phyloP scores from a whole-genome alignment of 805 yeast species.

The Yarrowia deformans region DNA sequence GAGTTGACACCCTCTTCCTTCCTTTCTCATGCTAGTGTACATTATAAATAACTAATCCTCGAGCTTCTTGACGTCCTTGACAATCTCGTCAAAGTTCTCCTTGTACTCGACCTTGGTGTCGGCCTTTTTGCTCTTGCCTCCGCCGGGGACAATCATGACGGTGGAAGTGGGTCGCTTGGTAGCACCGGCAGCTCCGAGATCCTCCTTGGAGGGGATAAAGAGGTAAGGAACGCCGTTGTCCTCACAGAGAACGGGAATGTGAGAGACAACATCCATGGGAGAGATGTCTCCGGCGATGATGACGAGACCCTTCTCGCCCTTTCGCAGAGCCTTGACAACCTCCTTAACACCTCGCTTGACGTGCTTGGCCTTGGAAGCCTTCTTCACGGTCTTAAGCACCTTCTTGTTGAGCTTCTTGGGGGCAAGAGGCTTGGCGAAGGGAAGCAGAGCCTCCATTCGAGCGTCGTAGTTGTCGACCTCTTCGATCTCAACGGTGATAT shows the following conservation, averaged over 20 bases:
- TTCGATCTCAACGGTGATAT: slow-evolving; percentile 40
- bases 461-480: slow-evolving; percentile 83
- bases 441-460: slow-evolving; percentile 86
- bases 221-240: slow-evolving; percentile 89
- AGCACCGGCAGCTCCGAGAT: slow-evolving; percentile 98
- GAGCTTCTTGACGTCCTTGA: slow-evolving; percentile 73
- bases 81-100: slow-evolving; percentile 90
- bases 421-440: slow-evolving; percentile 95
- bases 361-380: slow-evolving; percentile 97
- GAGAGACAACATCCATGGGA: slow-evolving; percentile 96
- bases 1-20: slow-evolving; percentile 25
- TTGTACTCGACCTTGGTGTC: slow-evolving; percentile 77
- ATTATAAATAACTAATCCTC: slow-evolving; percentile 41
- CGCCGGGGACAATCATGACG: slow-evolving; percentile 96
- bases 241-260: slow-evolving; percentile 96
- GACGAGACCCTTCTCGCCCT: slow-evolving; percentile 97
- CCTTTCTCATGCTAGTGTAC: slow-evolving; percentile 38
- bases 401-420: slow-evolving; percentile 95
- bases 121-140: slow-evolving; percentile 76
- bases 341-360: slow-evolving; percentile 99
- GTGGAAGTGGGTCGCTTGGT: slow-evolving; percentile 99
- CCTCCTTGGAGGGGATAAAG: slow-evolving; percentile 97
- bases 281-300: slow-evolving; percentile 98
- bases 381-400: slow-evolving; percentile 92
- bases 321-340: slow-evolving; percentile 96